Percentiles rank a stretch among this genome's conserved stretches.
phyloP scores from a whole-genome alignment of 1,284 basidiomycete species.

The Melampsora americana region DNA sequence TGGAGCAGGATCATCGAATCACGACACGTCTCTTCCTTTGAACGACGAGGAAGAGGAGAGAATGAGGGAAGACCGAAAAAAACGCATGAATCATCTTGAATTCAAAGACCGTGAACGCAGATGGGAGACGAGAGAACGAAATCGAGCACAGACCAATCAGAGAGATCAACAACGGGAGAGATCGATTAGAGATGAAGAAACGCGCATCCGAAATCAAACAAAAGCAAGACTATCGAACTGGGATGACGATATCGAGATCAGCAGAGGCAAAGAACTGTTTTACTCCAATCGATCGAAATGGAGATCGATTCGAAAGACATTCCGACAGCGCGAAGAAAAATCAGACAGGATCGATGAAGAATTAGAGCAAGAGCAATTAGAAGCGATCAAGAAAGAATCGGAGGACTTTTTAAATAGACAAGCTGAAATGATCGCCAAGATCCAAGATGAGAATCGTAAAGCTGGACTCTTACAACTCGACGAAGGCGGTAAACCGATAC shows the following conservation, averaged over 20 bases:
- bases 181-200: conserved; percentile 42
- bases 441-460: conserved; percentile 41
- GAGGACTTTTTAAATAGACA: conserved; percentile 52
- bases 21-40: conserved; percentile 2
- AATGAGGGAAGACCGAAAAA: conserved; percentile 23
- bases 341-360: conserved; percentile 51
- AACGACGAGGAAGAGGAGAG: conserved; percentile 45
- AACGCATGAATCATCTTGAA: conserved; percentile 39
- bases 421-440: conserved; percentile 49
- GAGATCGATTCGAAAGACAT: conserved; percentile 49
- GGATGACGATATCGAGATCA: conserved; percentile 47
- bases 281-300: conserved; percentile 49
- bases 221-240: conserved; percentile 45
- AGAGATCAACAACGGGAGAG: conserved; percentile 44
- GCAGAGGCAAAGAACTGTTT: conserved; percentile 48
- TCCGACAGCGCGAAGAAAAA: conserved; percentile 51
- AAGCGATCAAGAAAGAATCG: conserved; percentile 49
- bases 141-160: conserved; percentile 39
- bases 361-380: conserved; percentile 50
- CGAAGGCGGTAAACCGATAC: conserved; percentile 46
- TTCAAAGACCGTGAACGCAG: conserved; percentile 45
- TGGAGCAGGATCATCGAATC: background rate
- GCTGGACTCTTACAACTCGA: conserved; percentile 44
- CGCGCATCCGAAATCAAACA: conserved; percentile 44
- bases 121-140: conserved; percentile 46